Conservation (phyloP, 305 asterid genomes). For the Nicotiana rustica region DNA sequence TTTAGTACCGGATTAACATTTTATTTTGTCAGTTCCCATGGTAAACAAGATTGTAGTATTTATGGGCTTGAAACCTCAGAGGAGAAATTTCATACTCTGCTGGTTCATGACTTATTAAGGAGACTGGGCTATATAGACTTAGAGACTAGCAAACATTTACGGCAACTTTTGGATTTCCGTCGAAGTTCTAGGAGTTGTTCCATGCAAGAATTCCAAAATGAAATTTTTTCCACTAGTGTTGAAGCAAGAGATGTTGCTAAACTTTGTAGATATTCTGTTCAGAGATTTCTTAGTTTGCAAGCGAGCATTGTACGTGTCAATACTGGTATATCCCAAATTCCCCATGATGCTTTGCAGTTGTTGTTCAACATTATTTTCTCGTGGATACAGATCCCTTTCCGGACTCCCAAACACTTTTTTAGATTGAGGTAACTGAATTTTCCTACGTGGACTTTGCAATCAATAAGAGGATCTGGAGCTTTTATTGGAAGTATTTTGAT, state of each 20-base stretch:
- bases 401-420: constrained; percentile 72
- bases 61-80: constrained; percentile 42
- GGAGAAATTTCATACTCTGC: constrained; percentile 50
- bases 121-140: constrained; percentile 56
- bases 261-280: constrained; percentile 63
- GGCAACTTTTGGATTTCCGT: constrained; percentile 58
- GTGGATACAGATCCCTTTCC: constrained; percentile 67
- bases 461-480: not conserved
- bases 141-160: constrained; percentile 56
- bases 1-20: constrained; percentile 70
- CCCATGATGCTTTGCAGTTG: constrained; percentile 52
- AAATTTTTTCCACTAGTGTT: constrained; percentile 43
- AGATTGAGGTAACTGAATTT: constrained; percentile 61
- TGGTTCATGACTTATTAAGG: constrained; percentile 68
- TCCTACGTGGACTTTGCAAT: constrained; percentile 10
- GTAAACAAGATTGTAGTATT: constrained; percentile 43
- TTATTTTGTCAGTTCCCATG: constrained; percentile 48
- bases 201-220: constrained; percentile 48
- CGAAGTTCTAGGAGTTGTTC: constrained; percentile 41
- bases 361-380: constrained; percentile 57
- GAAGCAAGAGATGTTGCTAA: constrained; percentile 56
- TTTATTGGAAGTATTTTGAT: constrained; percentile 5
- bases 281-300: constrained; percentile 56
- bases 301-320: constrained; percentile 40
- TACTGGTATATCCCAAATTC: constrained; percentile 43